A percentile compares a stretch with the other conserved stretches of the same genome.
Conservation (phyloP, 2,329 filamentous ascomycete species). For the Aspergillus fructus region DNA sequence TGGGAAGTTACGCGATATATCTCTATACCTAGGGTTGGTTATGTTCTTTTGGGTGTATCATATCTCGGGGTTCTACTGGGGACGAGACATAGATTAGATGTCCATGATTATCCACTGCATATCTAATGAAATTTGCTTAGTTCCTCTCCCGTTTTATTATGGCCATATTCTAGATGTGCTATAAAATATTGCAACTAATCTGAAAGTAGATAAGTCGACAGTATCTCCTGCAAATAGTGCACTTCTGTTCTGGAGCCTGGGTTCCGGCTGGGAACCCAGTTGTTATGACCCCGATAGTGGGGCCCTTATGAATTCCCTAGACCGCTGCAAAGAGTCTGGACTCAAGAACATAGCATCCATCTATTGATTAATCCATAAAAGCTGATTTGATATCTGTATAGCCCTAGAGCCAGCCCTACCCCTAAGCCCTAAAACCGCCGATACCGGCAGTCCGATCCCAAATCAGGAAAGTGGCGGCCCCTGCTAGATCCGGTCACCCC, state of each 20-base stretch:
- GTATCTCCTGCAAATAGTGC: neutral
- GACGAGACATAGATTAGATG: neutral
- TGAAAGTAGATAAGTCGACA: neutral
- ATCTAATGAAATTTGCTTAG: neutral
- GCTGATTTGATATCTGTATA: neutral
- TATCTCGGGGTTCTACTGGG: neutral
- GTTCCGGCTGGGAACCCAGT: neutral
- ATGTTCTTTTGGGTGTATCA: neutral
- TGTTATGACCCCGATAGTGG: neutral
- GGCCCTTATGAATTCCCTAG: neutral
- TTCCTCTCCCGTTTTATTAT: neutral
- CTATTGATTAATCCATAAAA: no score
- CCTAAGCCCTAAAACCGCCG: constrained; percentile 22
- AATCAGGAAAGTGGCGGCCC: constrained; percentile 11
- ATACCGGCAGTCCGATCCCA: constrained; percentile 14
- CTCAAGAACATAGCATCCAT: no score
- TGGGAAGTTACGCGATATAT: neutral
- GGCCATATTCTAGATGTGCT: no score
- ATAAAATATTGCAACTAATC: neutral
- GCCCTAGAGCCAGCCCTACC: constrained; percentile 11
- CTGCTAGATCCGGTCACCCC: constrained; percentile 13
- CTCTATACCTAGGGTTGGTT: neutral
- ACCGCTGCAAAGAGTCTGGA: neutral
- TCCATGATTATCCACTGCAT: neutral
- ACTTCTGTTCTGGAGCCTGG: neutral